A percentile compares a stretch with the other conserved stretches of the same genome.
Evolutionary conservation across 495 filamentous ascomycete species (phyloP).

Genomic region (Lepidopterella palustris): DNA sequence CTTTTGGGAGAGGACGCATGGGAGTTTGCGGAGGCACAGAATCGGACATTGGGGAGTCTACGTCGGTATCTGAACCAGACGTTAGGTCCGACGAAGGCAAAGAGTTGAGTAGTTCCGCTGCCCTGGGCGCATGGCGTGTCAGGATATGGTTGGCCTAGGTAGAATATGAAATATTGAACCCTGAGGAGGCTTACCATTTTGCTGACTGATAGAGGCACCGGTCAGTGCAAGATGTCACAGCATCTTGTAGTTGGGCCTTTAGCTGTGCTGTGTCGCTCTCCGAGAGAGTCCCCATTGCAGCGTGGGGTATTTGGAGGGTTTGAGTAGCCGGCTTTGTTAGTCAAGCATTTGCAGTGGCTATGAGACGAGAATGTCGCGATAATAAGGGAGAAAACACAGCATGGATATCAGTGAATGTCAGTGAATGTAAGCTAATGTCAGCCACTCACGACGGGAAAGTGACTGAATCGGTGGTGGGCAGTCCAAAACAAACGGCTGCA

Average conservation of each 20-base stretch:
- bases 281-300: slow-evolving; percentile 32
- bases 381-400: neutral
- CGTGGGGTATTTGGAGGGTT: neutral
- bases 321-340: neutral
- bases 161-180: neutral
- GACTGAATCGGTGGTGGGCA: too few species aligned
- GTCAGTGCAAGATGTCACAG: slow-evolving; percentile 85
- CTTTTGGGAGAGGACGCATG: slow-evolving; percentile 34
- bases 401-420: too few species aligned
- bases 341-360: neutral
- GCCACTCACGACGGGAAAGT: too few species aligned
- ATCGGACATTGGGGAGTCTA: slow-evolving; percentile 55
- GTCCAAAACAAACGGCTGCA: neutral
- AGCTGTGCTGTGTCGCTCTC: slow-evolving; percentile 39
- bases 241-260: slow-evolving; percentile 66
- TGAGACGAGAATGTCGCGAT: neutral
- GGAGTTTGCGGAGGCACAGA: slow-evolving; percentile 31
- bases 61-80: slow-evolving; percentile 46
- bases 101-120: slow-evolving; percentile 86
- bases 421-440: too few species aligned
- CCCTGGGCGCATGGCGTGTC: slow-evolving; percentile 50
- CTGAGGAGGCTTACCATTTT: slow-evolving; percentile 66
- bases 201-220: slow-evolving; percentile 92
- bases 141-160: neutral
- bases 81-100: slow-evolving; percentile 46